Conservation (phyloP, 306 rosid species). For the Aeschynomene evenia region DNA sequence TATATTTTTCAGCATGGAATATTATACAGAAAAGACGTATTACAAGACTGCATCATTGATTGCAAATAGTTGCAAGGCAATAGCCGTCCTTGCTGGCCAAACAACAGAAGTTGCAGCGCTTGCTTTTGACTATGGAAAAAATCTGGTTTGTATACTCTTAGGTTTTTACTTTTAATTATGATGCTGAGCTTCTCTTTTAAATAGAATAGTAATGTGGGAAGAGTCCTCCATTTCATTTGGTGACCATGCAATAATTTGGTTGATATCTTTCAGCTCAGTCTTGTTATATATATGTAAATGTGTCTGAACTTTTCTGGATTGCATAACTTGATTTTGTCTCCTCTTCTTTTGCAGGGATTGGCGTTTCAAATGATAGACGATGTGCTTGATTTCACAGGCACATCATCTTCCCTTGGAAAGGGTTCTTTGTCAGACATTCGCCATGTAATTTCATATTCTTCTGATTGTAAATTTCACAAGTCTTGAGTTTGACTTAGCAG, state of each 20-base stretch:
- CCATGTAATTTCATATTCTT: conserved; percentile 52
- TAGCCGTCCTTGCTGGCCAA: conserved; percentile 96
- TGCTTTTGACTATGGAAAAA: conserved; percentile 91
- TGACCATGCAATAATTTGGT: neutral
- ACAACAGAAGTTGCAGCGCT: conserved; percentile 77
- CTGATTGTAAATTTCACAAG: conserved; percentile 6
- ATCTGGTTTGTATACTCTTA: conserved; percentile 72
- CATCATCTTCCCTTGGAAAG: conserved; percentile 92
- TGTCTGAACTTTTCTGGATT: neutral
- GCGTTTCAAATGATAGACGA: conserved; percentile 95
- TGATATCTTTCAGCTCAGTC: conserved; percentile 13
- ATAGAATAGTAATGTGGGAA: neutral
- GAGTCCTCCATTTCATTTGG: conserved; percentile 6
- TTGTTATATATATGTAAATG: neutral
- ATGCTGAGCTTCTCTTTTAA: neutral
- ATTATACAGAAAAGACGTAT: conserved; percentile 84
- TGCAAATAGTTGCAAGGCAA: conserved; percentile 94
- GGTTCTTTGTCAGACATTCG: conserved; percentile 88
- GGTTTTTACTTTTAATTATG: conserved; percentile 15
- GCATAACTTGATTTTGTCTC: conserved; percentile 10
- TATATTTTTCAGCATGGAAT: conserved; percentile 85
- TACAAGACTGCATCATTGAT: conserved; percentile 95
- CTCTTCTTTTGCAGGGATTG: conserved; percentile 68
- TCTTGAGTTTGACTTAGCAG: neutral
- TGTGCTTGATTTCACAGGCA: conserved; percentile 89